Evolutionary conservation across 2,329 filamentous ascomycete species (phyloP).

Genomic region (Colletotrichum endophyticum): DNA sequence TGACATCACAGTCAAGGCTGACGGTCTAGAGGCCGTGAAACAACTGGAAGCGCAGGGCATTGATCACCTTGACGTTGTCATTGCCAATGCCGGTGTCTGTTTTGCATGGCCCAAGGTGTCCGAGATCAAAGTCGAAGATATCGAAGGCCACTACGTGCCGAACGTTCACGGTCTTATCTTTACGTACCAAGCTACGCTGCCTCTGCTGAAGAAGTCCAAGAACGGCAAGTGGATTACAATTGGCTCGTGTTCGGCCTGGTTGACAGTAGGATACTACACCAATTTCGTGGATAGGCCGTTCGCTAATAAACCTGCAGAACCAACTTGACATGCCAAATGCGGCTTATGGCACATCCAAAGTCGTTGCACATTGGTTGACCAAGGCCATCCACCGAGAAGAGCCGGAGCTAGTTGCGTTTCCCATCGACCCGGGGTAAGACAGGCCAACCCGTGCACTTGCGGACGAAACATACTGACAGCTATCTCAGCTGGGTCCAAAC

Average conservation of each 20-base stretch:
- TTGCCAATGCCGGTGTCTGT: slow-evolving; percentile 55
- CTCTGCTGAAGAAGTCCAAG: slow-evolving; percentile 38
- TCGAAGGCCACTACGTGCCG: slow-evolving; percentile 36
- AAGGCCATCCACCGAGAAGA: not conserved
- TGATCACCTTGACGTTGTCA: slow-evolving; percentile 49
- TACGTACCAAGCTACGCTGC: slow-evolving; percentile 49
- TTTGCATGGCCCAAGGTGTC: slow-evolving; percentile 32
- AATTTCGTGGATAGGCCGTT: not conserved
- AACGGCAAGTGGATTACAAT: not conserved
- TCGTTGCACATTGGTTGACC: not conserved
- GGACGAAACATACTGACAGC: not conserved
- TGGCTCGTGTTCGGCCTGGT: not conserved
- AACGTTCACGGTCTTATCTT: slow-evolving; percentile 39
- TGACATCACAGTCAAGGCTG: slow-evolving; percentile 37
- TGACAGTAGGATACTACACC: not conserved
- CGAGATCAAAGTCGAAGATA: slow-evolving; percentile 36
- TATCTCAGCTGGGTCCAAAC: not conserved
- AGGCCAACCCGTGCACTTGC: not conserved
- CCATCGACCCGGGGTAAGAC: not conserved
- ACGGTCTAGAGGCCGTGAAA: slow-evolving; percentile 35
- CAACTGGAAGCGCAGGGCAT: slow-evolving; percentile 38
- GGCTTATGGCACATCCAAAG: not conserved
- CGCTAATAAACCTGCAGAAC: not conserved
- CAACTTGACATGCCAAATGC: not conserved
- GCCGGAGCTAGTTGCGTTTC: not conserved